Percentiles rank a stretch among this genome's conserved stretches.
Evolutionary conservation across 2,329 filamentous ascomycete species (phyloP).

Genomic region (Neonectria sp.): DNA sequence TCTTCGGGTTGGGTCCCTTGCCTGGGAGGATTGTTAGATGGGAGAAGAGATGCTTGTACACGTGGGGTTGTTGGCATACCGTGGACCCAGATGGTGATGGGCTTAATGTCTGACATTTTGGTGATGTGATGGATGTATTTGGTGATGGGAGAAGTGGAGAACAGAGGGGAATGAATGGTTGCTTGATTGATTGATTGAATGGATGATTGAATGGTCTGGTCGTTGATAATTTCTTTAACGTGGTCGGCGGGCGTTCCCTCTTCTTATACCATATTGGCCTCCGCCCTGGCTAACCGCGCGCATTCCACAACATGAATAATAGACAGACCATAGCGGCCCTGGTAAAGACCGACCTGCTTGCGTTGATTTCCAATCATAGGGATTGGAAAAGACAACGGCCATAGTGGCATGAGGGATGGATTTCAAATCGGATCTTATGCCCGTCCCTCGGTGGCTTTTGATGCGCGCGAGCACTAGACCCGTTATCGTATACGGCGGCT

Average conservation of each 20-base stretch:
- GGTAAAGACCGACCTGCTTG: neutral
- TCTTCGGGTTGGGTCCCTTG: slow-evolving; percentile 50
- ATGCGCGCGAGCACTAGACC: neutral
- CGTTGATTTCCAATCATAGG: neutral
- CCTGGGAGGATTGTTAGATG: slow-evolving; percentile 29
- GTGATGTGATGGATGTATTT: slow-evolving; percentile 23
- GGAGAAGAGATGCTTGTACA: neutral
- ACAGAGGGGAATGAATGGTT: neutral
- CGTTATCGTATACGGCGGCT: neutral
- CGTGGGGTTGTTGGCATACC: slow-evolving; percentile 12
- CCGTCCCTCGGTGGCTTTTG: neutral
- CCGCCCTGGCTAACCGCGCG: neutral
- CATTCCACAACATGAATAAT: no score
- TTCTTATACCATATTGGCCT: neutral
- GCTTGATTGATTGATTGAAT: neutral
- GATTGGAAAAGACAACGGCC: neutral
- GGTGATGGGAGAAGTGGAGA: slow-evolving; percentile 26
- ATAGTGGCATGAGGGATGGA: neutral
- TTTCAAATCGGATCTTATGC: neutral
- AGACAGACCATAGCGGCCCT: neutral
- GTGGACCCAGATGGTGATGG: slow-evolving; percentile 38
- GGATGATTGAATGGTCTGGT: neutral
- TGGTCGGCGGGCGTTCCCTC: neutral
- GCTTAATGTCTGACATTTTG: slow-evolving; percentile 35
- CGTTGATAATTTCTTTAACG: neutral